These are phyloP conservation scores for Spergularia azorica DNA, from an alignment of 179 eudicot species.

Conservation along the genomic window DNA sequence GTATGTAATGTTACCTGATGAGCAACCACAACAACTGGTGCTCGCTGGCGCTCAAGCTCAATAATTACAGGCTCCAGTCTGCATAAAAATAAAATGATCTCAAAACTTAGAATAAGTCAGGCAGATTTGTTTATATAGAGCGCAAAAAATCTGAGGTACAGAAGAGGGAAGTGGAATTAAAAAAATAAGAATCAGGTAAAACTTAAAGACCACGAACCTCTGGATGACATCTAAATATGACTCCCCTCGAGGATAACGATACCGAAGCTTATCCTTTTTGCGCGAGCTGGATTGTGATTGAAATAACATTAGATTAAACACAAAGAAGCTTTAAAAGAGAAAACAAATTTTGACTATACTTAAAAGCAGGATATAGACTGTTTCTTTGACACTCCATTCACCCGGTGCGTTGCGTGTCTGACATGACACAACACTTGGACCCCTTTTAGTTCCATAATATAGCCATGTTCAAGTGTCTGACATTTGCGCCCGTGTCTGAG, in stretches of 20 bases:
- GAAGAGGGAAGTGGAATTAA: background rate
- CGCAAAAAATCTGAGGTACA: background rate
- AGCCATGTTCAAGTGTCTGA: too few species aligned
- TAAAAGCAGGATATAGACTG: background rate
- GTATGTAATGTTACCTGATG: constrained; percentile 66
- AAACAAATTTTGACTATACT: background rate
- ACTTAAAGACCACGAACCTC: constrained; percentile 48
- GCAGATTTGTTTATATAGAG: background rate
- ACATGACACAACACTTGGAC: too few species aligned
- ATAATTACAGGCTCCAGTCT: constrained; percentile 98
- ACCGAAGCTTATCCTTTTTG: constrained; percentile 89
- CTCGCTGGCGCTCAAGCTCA: constrained; percentile 98
- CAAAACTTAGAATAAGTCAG: background rate
- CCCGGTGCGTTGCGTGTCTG: too few species aligned
- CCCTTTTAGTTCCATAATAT: too few species aligned
- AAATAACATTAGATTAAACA: background rate
- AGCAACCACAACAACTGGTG: constrained; percentile 95
- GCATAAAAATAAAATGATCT: constrained; percentile 15
- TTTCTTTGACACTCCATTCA: too few species aligned
- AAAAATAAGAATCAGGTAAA: background rate
- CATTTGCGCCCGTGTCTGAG: too few species aligned
- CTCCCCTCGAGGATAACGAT: constrained; percentile 99
- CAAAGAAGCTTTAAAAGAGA: background rate
- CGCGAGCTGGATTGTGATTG: constrained; percentile 60
- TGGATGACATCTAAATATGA: constrained; percentile 98